A percentile compares a stretch with the other conserved stretches of the same genome.
phyloP scores from a whole-genome alignment of 179 eudicot species.

The Beta lomatogona region DNA sequence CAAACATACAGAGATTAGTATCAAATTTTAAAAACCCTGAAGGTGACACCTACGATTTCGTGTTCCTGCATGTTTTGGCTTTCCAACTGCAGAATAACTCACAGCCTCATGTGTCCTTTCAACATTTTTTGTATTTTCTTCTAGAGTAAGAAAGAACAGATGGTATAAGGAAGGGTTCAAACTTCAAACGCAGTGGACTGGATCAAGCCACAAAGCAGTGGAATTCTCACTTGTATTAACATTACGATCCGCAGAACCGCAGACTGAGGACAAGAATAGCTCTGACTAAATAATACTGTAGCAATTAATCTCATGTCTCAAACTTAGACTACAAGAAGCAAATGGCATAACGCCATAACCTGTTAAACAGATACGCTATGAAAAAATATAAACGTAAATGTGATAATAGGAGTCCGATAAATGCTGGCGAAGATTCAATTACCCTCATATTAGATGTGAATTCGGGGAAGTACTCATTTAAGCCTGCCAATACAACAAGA shows the following conservation, averaged over 20 bases:
- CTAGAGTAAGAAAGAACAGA: too few relatives aligned
- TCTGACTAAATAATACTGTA: slow-evolving; percentile 7
- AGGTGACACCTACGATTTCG: background rate
- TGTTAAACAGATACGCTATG: slow-evolving; percentile 13
- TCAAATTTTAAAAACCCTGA: background rate
- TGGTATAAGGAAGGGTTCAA: too few relatives aligned
- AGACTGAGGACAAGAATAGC: background rate
- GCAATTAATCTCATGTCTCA: slow-evolving; percentile 16
- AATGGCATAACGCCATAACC: slow-evolving; percentile 2
- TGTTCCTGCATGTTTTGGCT: background rate
- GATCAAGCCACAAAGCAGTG: too few relatives aligned
- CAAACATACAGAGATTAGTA: too few relatives aligned
- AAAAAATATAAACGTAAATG: background rate
- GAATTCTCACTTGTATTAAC: background rate
- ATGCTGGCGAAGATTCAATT: background rate
- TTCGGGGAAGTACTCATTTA: background rate
- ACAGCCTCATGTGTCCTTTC: too few relatives aligned
- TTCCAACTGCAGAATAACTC: background rate
- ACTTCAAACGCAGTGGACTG: too few relatives aligned
- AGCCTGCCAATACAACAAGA: slow-evolving; percentile 20
- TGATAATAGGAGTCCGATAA: background rate
- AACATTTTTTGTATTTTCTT: too few relatives aligned
- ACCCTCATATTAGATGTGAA: slow-evolving; percentile 12
- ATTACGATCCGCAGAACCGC: background rate
- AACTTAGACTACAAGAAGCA: slow-evolving; percentile 22